Evolutionary conservation across 169 alveolate species (phyloP).

Genomic region (Cryptosporidium meleagridis): DNA sequence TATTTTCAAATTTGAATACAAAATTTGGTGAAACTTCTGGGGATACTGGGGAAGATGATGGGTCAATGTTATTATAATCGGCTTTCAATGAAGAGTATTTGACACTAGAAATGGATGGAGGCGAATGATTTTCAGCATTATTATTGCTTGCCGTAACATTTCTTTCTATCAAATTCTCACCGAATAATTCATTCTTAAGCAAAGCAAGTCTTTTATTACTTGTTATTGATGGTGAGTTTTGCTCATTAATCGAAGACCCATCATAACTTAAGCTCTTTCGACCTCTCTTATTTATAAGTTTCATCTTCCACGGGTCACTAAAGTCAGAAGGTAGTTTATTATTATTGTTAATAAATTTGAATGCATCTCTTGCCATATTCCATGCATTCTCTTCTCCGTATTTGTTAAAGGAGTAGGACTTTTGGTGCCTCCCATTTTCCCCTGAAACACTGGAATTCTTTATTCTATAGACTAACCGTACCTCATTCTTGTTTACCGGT

Average conservation of each 20-base stretch:
- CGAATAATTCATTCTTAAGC: neutral
- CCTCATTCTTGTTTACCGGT: constrained; percentile 74
- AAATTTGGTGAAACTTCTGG: constrained; percentile 16
- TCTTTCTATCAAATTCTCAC: neutral
- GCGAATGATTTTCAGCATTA: neutral
- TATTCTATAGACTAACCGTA: constrained; percentile 63
- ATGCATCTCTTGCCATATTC: constrained; percentile 71
- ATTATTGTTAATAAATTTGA: constrained; percentile 30
- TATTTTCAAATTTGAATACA: constrained; percentile 13
- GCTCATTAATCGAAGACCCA: neutral
- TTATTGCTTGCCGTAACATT: neutral
- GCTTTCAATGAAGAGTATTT: constrained; percentile 2
- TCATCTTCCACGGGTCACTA: constrained; percentile 70
- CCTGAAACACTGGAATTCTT: constrained; percentile 48
- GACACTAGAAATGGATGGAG: constrained; percentile 27
- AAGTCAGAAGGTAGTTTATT: constrained; percentile 62
- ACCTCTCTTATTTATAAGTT: constrained; percentile 46
- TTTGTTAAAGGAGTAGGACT: constrained; percentile 67
- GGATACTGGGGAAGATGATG: constrained; percentile 41
- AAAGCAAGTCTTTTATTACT: constrained; percentile 1
- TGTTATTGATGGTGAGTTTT: neutral
- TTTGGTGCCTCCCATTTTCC: constrained; percentile 74
- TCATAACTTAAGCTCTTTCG: neutral
- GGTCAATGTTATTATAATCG: neutral
- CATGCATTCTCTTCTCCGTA: constrained; percentile 72